Evolutionary conservation across 345 rosid species (phyloP), one percentile per base, ranked within the genome.

Genomic region (Pistacia atlantica): DNA sequence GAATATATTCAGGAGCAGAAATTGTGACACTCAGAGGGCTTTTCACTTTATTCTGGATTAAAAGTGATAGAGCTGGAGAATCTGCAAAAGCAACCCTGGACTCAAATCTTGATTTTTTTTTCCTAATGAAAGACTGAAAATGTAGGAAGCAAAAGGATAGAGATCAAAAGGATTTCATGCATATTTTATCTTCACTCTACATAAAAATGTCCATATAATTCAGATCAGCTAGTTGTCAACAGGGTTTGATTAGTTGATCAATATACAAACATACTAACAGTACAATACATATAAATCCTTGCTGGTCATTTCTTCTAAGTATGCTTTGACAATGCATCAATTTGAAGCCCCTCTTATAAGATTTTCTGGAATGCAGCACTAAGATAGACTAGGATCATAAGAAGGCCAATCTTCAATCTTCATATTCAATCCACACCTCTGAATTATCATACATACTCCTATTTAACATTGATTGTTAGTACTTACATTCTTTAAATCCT

Each of bases 11-110:
- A 1, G 95, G 92, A 73, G 92, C 95, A 67, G 87, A 77, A 71
- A 93, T 86, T 48, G 78, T 78, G n/a, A 93, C 84, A 49, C 51
- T 60, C 54, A 92, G 81, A 37, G 79, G 69, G 46, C 73, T 80
- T 74, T 88, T 84, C 66, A 85, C 98, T 81, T 83, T 89, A 83
- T 90, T 93, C 77, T 86, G 89, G 68, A 93, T 85, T 67, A 93
- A 78, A 74, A 93, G 95, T 10, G 91, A 92, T 49, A 90, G 85
- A 69, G 81, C 83, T 67, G 91, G 91, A 78, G 89, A 89, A 56
- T 92, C 98, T 93, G 86, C 72, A 81, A 78, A 70, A 84, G 59
- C 3, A 69, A n/a, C 11, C 78, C 0, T 5, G 49, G 66, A 62
- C 45, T 64, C 48, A 80, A 55, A 78, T 78, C 49, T 54, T 63